phyloP scores from a whole-genome alignment of 179 eudicot genomes.

The Silene coronaria region DNA sequence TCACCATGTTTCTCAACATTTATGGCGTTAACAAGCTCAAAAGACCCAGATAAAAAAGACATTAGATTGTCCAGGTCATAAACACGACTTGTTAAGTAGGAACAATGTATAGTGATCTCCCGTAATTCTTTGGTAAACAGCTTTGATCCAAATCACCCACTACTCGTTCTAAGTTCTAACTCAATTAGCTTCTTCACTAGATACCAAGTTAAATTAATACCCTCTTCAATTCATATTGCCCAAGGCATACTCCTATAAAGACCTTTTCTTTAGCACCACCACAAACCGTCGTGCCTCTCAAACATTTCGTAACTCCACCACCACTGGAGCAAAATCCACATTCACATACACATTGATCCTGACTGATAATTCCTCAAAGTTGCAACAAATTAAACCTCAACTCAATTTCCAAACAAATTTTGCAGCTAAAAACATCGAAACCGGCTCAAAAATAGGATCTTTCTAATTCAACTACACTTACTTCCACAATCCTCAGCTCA shows the following conservation, averaged over 20 bases:
- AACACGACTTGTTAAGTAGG: not conserved
- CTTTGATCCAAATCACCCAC: not conserved
- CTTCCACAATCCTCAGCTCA: not conserved
- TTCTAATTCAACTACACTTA: not conserved
- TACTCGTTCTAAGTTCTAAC: not conserved
- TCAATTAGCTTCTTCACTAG: not conserved
- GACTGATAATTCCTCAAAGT: not conserved
- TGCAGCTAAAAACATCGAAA: not conserved
- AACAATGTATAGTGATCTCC: not conserved
- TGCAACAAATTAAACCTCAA: not conserved
- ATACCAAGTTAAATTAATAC: not conserved
- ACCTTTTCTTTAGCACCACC: not conserved
- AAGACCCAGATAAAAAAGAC: not conserved
- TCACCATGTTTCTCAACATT: no score
- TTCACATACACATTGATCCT: constrained; percentile 4
- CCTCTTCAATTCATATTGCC: not conserved
- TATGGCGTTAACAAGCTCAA: no score
- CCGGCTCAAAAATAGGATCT: not conserved
- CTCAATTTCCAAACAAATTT: not conserved
- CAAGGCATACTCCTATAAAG: not conserved
- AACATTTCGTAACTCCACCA: not conserved
- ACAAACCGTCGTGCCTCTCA: not conserved
- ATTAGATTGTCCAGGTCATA: not conserved
- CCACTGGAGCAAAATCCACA: not conserved
- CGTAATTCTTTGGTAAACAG: not conserved